Percentiles rank a stretch among this genome's conserved stretches.
phyloP scores from a whole-genome alignment of 768 basidiomycete genomes.

The Auriscalpium microsporum region DNA sequence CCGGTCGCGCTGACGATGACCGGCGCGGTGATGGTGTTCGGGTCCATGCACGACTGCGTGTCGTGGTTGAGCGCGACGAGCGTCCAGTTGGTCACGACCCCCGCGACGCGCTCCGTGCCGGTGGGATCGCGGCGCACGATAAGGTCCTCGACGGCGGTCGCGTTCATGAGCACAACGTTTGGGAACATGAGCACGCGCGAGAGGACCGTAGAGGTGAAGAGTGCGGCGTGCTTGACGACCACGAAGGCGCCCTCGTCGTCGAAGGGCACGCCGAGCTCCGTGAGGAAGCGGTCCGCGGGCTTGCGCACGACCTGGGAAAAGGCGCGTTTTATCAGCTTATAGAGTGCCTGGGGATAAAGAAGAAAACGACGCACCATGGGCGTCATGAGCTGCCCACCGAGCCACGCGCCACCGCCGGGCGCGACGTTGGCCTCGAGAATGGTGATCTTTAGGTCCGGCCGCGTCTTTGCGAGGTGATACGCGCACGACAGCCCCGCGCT shows the following conservation, averaged over 20 bases:
- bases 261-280: conserved; percentile 60
- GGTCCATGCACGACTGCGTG: conserved; percentile 62
- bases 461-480: conserved; percentile 56
- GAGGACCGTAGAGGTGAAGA: conserved; percentile 72
- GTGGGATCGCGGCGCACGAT: conserved; percentile 50
- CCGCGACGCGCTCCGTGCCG: conserved; percentile 36
- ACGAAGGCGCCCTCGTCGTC: conserved; percentile 74
- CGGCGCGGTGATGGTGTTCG: conserved; percentile 76
- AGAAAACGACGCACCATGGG: conserved; percentile 47
- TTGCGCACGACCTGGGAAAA: conserved; percentile 60
- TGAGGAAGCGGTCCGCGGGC: conserved; percentile 65
- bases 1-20: conserved; percentile 65
- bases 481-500: conserved; percentile 62
- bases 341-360: not conserved
- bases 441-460: conserved; percentile 58
- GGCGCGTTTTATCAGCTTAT: not conserved
- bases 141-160: conserved; percentile 75
- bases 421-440: conserved; percentile 76
- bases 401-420: conserved; percentile 62
- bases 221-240: conserved; percentile 74
- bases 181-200: conserved; percentile 61
- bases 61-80: conserved; percentile 54
- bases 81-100: conserved; percentile 51
- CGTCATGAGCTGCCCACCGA: conserved; percentile 72
- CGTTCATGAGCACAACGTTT: conserved; percentile 70